A percentile compares a stretch with the other conserved stretches of the same genome.
phyloP scores from a whole-genome alignment of 305 asterid species.

The Striga hermonthica region DNA sequence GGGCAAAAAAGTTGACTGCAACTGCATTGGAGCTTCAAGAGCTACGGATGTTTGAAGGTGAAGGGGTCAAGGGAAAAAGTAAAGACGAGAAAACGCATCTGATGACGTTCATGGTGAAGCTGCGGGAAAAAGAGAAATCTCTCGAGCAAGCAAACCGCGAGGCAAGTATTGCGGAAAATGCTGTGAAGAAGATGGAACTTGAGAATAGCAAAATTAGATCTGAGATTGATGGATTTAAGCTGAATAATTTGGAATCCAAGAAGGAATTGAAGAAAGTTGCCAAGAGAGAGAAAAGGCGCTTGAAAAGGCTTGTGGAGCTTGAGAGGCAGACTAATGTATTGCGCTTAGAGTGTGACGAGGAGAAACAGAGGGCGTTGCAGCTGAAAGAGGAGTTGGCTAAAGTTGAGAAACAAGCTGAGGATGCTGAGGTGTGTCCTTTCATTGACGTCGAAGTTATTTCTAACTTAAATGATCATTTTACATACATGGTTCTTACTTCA shows the following conservation, averaged over 20 bases:
- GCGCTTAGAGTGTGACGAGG: conserved; percentile 38
- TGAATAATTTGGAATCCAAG: conserved; percentile 41
- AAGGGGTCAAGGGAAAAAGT: conserved; percentile 34
- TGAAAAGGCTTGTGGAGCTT: conserved; percentile 37
- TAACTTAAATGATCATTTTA: not conserved
- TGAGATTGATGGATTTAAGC: conserved; percentile 45
- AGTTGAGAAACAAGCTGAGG: conserved; percentile 38
- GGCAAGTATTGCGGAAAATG: conserved; percentile 39
- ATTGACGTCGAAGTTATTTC: not conserved
- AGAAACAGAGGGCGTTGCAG: conserved; percentile 36
- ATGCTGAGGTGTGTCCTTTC: conserved; percentile 39
- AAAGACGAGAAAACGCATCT: conserved; percentile 35
- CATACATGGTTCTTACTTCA: too few species aligned
- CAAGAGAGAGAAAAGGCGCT: conserved; percentile 41
- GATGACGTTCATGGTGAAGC: conserved; percentile 38
- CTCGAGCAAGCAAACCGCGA: conserved; percentile 40
- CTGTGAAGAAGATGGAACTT: conserved; percentile 42
- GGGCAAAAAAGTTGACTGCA: conserved; percentile 46
- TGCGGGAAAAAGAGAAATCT: conserved; percentile 42
- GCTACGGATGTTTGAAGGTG: conserved; percentile 40
- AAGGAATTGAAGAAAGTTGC: conserved; percentile 34
- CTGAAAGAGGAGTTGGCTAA: conserved; percentile 36
- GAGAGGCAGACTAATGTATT: conserved; percentile 40
- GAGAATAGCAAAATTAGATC: conserved; percentile 46
- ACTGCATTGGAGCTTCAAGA: conserved; percentile 46